Conservation (phyloP, 257 asterid species). For the Solanum etuberosum region DNA sequence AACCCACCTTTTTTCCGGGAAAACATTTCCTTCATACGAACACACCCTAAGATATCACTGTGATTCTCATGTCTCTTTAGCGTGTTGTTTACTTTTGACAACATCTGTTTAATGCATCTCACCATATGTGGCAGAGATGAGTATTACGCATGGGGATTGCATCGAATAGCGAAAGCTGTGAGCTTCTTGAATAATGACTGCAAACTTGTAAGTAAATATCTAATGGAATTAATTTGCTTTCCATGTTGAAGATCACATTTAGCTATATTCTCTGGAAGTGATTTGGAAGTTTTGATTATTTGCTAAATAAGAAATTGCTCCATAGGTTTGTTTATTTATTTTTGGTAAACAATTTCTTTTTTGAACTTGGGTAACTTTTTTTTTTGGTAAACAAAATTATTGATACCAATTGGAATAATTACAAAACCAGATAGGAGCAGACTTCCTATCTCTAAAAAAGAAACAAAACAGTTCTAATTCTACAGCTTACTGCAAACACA, state of each 20-base stretch:
- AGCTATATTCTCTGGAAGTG: background rate
- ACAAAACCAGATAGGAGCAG: background rate
- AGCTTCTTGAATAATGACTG: slow-evolving; percentile 98
- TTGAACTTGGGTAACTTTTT: background rate
- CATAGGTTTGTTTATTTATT: background rate
- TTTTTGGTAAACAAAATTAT: background rate
- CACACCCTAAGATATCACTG: background rate
- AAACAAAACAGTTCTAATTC: background rate
- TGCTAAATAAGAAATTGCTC: background rate
- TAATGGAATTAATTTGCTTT: background rate
- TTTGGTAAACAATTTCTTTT: background rate
- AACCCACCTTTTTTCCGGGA: background rate
- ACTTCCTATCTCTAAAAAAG: background rate
- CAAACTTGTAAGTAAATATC: slow-evolving; percentile 59
- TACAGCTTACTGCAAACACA: background rate
- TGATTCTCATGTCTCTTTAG: slow-evolving; percentile 1
- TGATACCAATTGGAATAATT: background rate
- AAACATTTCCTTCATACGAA: background rate
- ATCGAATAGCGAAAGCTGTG: slow-evolving; percentile 97
- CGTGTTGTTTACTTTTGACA: background rate
- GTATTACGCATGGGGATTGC: slow-evolving; percentile 94
- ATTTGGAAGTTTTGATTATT: background rate
- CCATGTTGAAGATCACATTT: background rate
- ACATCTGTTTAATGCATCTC: background rate
- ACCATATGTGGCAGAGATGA: slow-evolving; percentile 55